phyloP scores from a whole-genome alignment of 1,284 basidiomycete species.

The Chiua sp. region DNA sequence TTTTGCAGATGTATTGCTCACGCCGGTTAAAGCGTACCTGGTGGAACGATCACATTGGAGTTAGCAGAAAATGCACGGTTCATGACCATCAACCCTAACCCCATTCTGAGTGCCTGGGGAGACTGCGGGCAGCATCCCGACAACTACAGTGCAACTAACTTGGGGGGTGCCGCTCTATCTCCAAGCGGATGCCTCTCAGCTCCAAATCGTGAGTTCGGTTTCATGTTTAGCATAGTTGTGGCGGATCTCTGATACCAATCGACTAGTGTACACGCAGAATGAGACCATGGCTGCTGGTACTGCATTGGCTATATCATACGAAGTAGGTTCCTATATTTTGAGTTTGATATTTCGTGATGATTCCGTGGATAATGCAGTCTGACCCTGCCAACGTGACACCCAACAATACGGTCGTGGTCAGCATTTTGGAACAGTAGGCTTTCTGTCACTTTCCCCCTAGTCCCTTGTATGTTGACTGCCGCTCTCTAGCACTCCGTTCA shows the following conservation, averaged over 20 bases:
- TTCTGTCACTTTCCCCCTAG: neutral
- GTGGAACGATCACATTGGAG: neutral
- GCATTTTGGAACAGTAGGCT: slow-evolving; percentile 4
- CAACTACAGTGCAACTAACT: neutral
- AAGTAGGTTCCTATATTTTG: slow-evolving; percentile 2
- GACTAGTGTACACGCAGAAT: slow-evolving; percentile 11
- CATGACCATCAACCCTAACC: neutral
- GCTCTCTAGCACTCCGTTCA: slow-evolving; percentile 15
- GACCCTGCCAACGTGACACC: neutral
- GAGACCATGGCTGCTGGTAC: neutral
- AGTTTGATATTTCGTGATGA: too few relatives aligned
- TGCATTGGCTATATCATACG: slow-evolving; percentile 1
- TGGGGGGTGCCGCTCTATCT: neutral
- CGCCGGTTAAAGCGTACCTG: slow-evolving; percentile 7
- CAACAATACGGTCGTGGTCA: slow-evolving; percentile 8
- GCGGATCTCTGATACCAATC: slow-evolving; percentile 1
- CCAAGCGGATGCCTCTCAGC: neutral
- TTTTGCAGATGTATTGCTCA: neutral
- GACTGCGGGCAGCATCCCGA: slow-evolving; percentile 2
- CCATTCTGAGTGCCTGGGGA: neutral
- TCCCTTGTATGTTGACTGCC: neutral
- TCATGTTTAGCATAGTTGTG: neutral
- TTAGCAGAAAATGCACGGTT: slow-evolving; percentile 9
- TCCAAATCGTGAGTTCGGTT: neutral
- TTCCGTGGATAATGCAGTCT: slow-evolving; percentile 4